Evolutionary conservation across 768 basidiomycete genomes (phyloP).

Genomic region (Leucogyrophana mollusca): DNA sequence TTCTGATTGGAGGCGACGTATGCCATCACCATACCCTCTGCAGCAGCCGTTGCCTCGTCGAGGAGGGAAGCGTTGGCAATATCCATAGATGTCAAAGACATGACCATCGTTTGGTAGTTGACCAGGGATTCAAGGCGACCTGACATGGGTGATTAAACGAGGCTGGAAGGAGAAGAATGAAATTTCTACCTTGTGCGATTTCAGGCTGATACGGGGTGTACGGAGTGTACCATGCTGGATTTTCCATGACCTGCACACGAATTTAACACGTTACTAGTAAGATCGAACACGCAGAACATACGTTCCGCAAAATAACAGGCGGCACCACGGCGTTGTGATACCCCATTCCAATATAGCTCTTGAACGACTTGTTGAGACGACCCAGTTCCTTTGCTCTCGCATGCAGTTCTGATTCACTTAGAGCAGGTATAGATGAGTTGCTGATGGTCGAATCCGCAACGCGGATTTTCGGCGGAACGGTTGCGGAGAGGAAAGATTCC

Average conservation of each 20-base stretch:
- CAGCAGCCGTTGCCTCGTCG: slow-evolving; percentile 93
- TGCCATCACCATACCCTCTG: slow-evolving; percentile 97
- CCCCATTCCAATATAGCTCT: slow-evolving; percentile 98
- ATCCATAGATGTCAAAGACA: slow-evolving; percentile 90
- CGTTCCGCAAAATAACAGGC: slow-evolving; percentile 92
- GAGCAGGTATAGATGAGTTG: slow-evolving; percentile 65
- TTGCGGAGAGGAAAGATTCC: slow-evolving; percentile 82
- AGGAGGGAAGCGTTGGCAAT: slow-evolving; percentile 95
- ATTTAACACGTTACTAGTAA: slow-evolving; percentile 5
- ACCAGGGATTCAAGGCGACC: slow-evolving; percentile 95
- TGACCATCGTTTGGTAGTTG: slow-evolving; percentile 97
- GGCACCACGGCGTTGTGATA: slow-evolving; percentile 95
- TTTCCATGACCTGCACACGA: slow-evolving; percentile 74
- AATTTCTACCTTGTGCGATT: slow-evolving; percentile 84
- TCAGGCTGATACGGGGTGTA: slow-evolving; percentile 97
- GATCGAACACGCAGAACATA: slow-evolving; percentile 32
- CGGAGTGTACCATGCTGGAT: slow-evolving; percentile 97
- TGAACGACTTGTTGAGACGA: slow-evolving; percentile 75
- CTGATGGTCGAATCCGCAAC: slow-evolving; percentile 59
- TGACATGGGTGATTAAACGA: slow-evolving; percentile 27
- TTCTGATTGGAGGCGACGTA: slow-evolving; percentile 65
- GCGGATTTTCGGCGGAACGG: slow-evolving; percentile 81
- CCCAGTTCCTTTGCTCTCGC: slow-evolving; percentile 74
- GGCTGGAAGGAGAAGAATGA: slow-evolving; percentile 4
- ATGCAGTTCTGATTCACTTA: slow-evolving; percentile 86